phyloP scores from a whole-genome alignment of 306 rosid species.

The Alnus rubra region DNA sequence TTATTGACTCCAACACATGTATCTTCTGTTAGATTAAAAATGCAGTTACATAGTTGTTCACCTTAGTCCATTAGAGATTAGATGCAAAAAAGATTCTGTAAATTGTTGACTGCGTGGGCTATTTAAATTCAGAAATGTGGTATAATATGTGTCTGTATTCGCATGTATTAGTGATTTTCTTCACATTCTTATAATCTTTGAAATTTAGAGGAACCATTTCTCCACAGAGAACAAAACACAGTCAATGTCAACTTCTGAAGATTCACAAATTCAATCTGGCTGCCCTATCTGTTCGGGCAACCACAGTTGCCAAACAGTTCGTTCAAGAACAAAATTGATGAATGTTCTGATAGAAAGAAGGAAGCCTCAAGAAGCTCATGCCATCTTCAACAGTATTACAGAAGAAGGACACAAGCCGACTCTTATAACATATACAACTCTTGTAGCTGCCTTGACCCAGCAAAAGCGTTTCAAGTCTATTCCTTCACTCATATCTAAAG shows the following conservation, averaged over 20 bases:
- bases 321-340: constrained; percentile 88
- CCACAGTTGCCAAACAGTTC: constrained; percentile 72
- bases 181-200: constrained; percentile 26
- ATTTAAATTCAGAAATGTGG: background rate
- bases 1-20: background rate
- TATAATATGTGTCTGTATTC: background rate
- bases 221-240: constrained; percentile 37
- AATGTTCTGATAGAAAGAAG: constrained; percentile 56
- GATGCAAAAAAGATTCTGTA: background rate
- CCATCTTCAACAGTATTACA: constrained; percentile 56
- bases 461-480: constrained; percentile 78
- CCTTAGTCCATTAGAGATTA: background rate
- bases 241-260: constrained; percentile 44
- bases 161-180: background rate
- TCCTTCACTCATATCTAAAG: constrained; percentile 60
- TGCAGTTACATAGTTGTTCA: background rate
- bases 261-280: constrained; percentile 41
- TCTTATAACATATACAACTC: constrained; percentile 81
- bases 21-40: background rate
- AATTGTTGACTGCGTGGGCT: background rate
- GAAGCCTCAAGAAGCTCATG: constrained; percentile 77
- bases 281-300: constrained; percentile 65
- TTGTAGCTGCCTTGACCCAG: constrained; percentile 85
- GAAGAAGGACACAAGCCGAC: constrained; percentile 91
- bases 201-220: constrained; percentile 45